phyloP scores from a whole-genome alignment of 2,329 filamentous ascomycete genomes.

The Alternaria triticimaculans region DNA sequence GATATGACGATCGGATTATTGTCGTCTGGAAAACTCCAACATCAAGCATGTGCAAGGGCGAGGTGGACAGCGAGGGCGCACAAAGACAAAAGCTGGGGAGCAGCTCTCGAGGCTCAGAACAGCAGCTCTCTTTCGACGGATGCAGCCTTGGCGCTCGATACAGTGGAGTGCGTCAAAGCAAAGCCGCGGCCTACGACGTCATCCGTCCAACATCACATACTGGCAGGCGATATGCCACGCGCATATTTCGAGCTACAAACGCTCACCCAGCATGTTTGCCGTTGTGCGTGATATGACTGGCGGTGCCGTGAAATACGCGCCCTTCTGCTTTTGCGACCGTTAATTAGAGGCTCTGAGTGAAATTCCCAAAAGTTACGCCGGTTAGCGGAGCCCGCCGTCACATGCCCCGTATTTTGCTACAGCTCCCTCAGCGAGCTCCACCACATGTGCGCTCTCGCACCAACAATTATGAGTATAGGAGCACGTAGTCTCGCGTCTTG shows the following conservation, averaged over 20 bases:
- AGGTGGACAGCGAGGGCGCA: constrained; percentile 6
- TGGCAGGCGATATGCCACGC: neutral
- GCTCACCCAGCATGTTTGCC: neutral
- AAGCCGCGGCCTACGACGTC: constrained; percentile 22
- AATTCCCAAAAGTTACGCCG: constrained; percentile 1
- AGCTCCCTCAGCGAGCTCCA: constrained; percentile 14
- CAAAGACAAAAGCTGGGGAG: constrained; percentile 9
- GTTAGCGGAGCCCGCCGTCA: constrained; percentile 18
- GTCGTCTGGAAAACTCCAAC: constrained; percentile 6
- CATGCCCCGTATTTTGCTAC: constrained; percentile 12
- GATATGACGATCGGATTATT: constrained; percentile 26
- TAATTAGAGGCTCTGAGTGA: constrained; percentile 6
- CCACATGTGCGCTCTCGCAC: constrained; percentile 21
- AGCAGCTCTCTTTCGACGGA: constrained; percentile 4
- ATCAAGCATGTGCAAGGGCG: neutral
- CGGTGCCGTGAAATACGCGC: neutral
- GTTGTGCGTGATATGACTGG: neutral
- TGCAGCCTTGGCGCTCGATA: constrained; percentile 11
- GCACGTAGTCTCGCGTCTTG: constrained; percentile 9
- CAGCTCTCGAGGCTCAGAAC: constrained; percentile 9
- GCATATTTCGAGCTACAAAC: neutral
- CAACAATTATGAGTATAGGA: constrained; percentile 25
- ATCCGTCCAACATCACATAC: constrained; percentile 5
- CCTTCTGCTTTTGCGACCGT: neutral
- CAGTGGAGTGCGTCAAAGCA: constrained; percentile 8